Evolutionary conservation across 768 basidiomycete species (phyloP), one percentile per base, ranked within the genome.

Genomic region (Lyophyllum semitale): DNA sequence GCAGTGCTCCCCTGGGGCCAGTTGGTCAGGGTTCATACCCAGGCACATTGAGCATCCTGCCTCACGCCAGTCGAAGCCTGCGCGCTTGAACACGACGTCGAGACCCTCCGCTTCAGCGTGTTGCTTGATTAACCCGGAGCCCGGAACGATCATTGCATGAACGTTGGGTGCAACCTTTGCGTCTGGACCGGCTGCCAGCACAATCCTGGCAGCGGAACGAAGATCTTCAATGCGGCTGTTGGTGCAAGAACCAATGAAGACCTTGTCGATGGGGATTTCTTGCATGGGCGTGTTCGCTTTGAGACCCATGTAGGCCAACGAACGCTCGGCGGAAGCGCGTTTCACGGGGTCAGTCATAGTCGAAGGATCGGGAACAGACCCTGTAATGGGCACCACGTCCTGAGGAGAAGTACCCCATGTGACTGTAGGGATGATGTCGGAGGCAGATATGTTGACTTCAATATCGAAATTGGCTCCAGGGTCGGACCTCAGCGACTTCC

Each of bases 11-110:
- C 89, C 87, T 2, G 92, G 91, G 17, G 82, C 79, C 47, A 96
- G 77, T 66, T 94, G 91, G 71, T 96, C 93, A 12, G 93, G 91
- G 71, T 96, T 96, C 93, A 96, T 96, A 38, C 93, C 93, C 61
- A 96, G 72, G 73, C 93, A 96, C 93, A 96, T 96, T 15, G 93
- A 96, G 68, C 93, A 96, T 30, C 93, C 93, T 29, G 93, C 93
- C 71, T 96, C 93, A 48, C 93, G 83, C 93, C 93, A 95, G 66
- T 96, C 93, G 66, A 95, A 96, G 29, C 93, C 93, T 32, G 93
- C 93, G 41, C 89, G 87, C 68, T 86, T 91, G 78, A 96, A 93
- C 62, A 95, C 77, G 51, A 79, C 78, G 63, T 95, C 92, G 56
- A 96, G 77, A 23, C 93, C 93, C 65, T 96, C 93, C 18, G 85